phyloP scores from a whole-genome alignment of 2,329 filamentous ascomycete species.

The Xylariaceae sp. region DNA sequence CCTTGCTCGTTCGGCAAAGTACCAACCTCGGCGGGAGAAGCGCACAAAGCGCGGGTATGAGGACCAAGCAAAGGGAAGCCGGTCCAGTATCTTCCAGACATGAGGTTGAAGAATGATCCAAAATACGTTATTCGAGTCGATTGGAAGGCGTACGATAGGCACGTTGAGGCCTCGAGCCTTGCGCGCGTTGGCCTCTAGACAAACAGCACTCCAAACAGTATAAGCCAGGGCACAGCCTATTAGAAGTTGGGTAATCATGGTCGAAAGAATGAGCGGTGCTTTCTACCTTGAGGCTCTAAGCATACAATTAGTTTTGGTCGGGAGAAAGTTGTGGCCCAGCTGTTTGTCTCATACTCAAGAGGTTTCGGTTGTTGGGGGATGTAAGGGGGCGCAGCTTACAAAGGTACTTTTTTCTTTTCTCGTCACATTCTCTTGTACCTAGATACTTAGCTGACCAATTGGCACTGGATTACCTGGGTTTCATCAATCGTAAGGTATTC shows the following conservation, averaged over 20 bases:
- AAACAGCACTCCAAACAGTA: conserved; percentile 24
- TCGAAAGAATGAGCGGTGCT: not conserved
- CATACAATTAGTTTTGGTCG: too few relatives aligned
- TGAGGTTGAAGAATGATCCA: conserved; percentile 30
- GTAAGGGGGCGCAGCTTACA: too few relatives aligned
- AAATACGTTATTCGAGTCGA: conserved; percentile 27
- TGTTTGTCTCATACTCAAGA: too few relatives aligned
- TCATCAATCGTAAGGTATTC: too few relatives aligned
- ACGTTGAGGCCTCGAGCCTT: conserved; percentile 26
- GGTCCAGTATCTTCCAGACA: conserved; percentile 22
- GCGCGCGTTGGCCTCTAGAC: conserved; percentile 28
- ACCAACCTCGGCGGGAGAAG: conserved; percentile 31
- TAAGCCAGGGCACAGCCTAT: conserved; percentile 18
- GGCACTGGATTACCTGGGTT: too few relatives aligned
- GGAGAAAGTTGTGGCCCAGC: too few relatives aligned
- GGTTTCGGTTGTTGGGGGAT: too few relatives aligned
- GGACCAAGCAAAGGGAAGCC: conserved; percentile 4
- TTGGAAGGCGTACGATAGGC: conserved; percentile 27
- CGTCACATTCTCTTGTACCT: too few relatives aligned
- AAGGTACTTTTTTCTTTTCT: too few relatives aligned
- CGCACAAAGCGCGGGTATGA: conserved; percentile 29
- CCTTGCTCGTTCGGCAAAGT: conserved; percentile 19
- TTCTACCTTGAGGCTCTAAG: too few relatives aligned
- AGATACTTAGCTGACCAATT: too few relatives aligned
- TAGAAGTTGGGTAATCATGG: conserved; percentile 11